Base-by-base conservation (phyloP, 139 green algal genomes). In the Chlamydomonas eustigma region DNA sequence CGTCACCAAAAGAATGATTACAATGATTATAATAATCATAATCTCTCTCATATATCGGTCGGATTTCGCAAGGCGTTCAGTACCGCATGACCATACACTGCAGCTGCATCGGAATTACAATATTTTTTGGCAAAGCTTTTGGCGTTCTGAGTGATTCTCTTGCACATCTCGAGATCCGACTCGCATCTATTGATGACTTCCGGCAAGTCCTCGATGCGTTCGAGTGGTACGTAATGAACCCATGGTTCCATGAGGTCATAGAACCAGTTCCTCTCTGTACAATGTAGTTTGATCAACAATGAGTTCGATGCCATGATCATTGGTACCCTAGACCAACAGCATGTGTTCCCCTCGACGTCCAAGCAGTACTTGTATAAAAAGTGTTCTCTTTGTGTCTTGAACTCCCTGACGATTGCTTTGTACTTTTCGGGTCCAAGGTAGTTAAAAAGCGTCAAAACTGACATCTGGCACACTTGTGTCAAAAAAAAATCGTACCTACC, bases 301-400 rank as follows among this genome's bases (percentile, higher is more conserved):
- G 31, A 51, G 4, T 34, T 8, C 30, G 4, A 22, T 24, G 18
- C 8, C 22, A 73, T 24, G 31, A 73, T 50, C 66, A 73, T 73
- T 6, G 66, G 66, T 8, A 73, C 8, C 24, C 66, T 28, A 6
- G 66, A 73, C 66, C 66, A 73, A 32, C 31, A 39, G 8, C 31
- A 39, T 8, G 66, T 73, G 66, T 73, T 73, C 24, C 66, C 66
- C 31, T 39, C 66, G 28, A 73, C 50, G 66, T 73, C 50, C 33
- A 50, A 6, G 6, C 44, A 5, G 66, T 73, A 73, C 66, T 24
- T 6, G 66, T 73, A 50, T 32, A 4, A 8, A 6, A 22, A 39
- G 32, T 73, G 30, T 22, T 32, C 31, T n/a, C n/a, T n/a, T n/a
- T n/a, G n/a, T n/a, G n/a, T n/a, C n/a, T n/a, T n/a, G n/a, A n/a